Percentiles rank a stretch among this genome's conserved stretches.
Evolutionary conservation across 176 grass and related monocot species (phyloP).

Genomic region (Phragmites australis): DNA sequence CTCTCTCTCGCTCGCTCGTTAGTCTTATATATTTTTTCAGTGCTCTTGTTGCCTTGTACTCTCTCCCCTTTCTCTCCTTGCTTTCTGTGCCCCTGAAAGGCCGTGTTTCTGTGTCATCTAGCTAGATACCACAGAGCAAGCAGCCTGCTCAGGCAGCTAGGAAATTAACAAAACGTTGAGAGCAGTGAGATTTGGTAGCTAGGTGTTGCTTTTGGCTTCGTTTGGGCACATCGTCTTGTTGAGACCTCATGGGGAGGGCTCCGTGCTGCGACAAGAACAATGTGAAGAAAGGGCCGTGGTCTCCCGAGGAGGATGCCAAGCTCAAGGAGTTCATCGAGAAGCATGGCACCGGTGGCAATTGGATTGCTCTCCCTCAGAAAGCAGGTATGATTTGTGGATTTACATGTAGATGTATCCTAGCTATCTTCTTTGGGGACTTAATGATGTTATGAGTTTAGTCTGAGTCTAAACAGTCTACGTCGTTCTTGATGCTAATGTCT

Average conservation of each 20-base stretch:
- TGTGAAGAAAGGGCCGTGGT: slow-evolving; percentile 97
- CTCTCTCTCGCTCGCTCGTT: not conserved
- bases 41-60: slow-evolving; percentile 43
- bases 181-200: slow-evolving; percentile 43
- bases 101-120: slow-evolving; percentile 46
- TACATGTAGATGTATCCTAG: not conserved
- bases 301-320: slow-evolving; percentile 85
- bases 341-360: slow-evolving; percentile 89
- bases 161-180: slow-evolving; percentile 50
- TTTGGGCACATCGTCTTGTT: slow-evolving; percentile 18
- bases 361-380: slow-evolving; percentile 95
- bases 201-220: slow-evolving; percentile 27
- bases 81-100: slow-evolving; percentile 59
- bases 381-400: slow-evolving; percentile 49
- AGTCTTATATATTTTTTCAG: slow-evolving; percentile 65
- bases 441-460: not conserved
- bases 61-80: slow-evolving; percentile 23
- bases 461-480: not conserved
- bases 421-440: slow-evolving; percentile 19
- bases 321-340: slow-evolving; percentile 96
- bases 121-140: slow-evolving; percentile 30
- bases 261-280: slow-evolving; percentile 95
- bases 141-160: slow-evolving; percentile 40
- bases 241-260: slow-evolving; percentile 73
- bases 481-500: not conserved